Conservation (phyloP, 768 basidiomycete species). For the Panaeolus papilionaceus region DNA sequence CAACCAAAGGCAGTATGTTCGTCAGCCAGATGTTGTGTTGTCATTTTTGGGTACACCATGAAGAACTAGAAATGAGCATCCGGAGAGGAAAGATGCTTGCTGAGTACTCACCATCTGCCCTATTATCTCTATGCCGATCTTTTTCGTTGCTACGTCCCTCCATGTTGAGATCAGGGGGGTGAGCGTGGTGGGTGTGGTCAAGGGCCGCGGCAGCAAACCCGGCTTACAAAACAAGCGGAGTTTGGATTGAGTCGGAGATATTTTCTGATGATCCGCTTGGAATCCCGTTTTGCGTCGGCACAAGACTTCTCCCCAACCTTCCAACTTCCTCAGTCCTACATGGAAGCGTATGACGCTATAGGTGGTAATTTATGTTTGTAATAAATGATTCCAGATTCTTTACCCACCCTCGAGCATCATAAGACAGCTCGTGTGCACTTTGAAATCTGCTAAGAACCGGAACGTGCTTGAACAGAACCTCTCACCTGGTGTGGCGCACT, state of each 20-base stretch:
- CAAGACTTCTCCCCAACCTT: too few species aligned
- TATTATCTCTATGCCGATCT: not conserved
- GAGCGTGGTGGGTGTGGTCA: not conserved
- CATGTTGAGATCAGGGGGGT: not conserved
- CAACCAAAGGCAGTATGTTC: not conserved
- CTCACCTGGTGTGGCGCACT: too few species aligned
- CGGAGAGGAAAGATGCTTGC: not conserved
- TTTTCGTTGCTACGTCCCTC: not conserved
- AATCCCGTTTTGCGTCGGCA: too few species aligned
- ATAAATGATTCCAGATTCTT: too few species aligned
- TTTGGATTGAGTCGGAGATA: not conserved
- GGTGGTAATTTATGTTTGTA: too few species aligned
- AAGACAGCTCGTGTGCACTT: too few species aligned
- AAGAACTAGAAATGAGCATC: conserved; percentile 11
- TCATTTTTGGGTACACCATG: not conserved
- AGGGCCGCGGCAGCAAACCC: not conserved
- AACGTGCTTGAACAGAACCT: too few species aligned
- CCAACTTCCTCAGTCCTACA: too few species aligned
- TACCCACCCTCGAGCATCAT: too few species aligned
- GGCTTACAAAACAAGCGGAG: not conserved
- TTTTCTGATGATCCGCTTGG: not conserved
- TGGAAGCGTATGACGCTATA: too few species aligned
- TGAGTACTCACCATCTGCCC: not conserved
- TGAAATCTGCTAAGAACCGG: too few species aligned
- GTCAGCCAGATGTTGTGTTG: not conserved